A percentile compares a stretch with the other conserved stretches of the same genome.
phyloP scores from a whole-genome alignment of 345 rosid species.

The Lepidium aucheri region DNA sequence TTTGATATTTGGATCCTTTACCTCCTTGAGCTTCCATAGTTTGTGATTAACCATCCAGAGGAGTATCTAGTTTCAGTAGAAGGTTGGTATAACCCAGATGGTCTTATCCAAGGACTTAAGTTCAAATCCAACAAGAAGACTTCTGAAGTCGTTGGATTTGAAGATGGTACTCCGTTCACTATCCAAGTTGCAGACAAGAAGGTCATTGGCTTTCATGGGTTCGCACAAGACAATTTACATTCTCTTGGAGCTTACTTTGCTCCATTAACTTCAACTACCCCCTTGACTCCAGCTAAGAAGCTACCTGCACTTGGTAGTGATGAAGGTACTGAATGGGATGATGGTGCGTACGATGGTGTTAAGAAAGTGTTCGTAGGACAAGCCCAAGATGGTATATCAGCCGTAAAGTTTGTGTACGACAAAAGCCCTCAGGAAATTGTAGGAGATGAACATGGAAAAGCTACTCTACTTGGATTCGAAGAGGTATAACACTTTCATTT shows the following conservation, averaged over 20 bases:
- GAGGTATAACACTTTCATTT: conserved; percentile 6
- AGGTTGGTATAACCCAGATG: not conserved
- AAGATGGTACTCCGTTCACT: not conserved
- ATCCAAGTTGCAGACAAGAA: not conserved
- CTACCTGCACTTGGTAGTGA: conserved; percentile 16
- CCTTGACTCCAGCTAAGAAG: not conserved
- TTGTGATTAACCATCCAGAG: conserved; percentile 1
- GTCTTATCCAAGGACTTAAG: not conserved
- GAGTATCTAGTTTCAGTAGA: not conserved
- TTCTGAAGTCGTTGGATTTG: not conserved
- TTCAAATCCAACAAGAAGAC: not conserved
- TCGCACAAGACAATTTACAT: not conserved
- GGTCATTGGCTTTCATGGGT: conserved; percentile 6
- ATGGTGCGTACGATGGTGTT: conserved; percentile 23
- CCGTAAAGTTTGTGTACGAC: conserved; percentile 15
- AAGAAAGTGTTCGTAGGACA: conserved; percentile 23
- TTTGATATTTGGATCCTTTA: not conserved
- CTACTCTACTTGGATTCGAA: conserved; percentile 13
- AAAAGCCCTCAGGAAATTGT: not conserved
- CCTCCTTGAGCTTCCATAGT: not conserved
- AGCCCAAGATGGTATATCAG: conserved; percentile 14
- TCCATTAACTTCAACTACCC: not conserved
- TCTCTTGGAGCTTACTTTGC: conserved; percentile 25
- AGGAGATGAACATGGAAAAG: conserved; percentile 15
- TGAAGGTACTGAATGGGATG: conserved; percentile 23